These are phyloP conservation scores for Komagataella ulmi DNA, from an alignment of 805 yeast species.

Conservation along the genomic window DNA sequence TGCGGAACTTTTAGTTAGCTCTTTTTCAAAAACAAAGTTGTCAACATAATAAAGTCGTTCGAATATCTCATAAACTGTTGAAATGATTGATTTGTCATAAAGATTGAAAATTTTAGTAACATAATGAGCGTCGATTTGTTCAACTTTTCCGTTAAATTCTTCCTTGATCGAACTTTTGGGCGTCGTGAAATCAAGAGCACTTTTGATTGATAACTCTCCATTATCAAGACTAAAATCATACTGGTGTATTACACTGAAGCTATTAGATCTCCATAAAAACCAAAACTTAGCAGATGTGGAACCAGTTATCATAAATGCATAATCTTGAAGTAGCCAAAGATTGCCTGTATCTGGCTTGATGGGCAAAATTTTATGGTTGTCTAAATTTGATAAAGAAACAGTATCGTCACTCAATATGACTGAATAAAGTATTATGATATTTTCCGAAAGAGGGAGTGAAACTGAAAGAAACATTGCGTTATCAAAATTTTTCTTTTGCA, in stretches of 20 bases:
- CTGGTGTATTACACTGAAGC: background rate
- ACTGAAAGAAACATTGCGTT: background rate
- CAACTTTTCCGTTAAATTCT: background rate
- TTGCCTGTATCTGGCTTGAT: background rate
- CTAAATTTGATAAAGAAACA: background rate
- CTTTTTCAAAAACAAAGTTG: background rate
- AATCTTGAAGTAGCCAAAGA: background rate
- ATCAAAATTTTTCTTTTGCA: background rate
- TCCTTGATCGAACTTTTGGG: background rate
- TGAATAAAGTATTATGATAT: background rate
- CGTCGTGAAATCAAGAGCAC: constrained; percentile 3
- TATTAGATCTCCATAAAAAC: constrained; percentile 3
- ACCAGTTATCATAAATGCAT: background rate
- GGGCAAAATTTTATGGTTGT: background rate
- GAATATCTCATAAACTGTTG: constrained; percentile 5
- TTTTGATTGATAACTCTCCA: constrained; percentile 19
- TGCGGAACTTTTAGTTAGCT: background rate
- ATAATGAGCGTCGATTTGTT: background rate
- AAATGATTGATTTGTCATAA: background rate
- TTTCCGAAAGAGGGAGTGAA: background rate
- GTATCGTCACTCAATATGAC: background rate
- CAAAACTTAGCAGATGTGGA: background rate
- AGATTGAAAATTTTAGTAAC: background rate
- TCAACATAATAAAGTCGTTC: constrained; percentile 5
- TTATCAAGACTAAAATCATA: constrained; percentile 11